Percentiles rank a stretch among this genome's conserved stretches.
Conservation (phyloP, 2,329 filamentous ascomycete species). For the Pestalotiopsis sp. region DNA sequence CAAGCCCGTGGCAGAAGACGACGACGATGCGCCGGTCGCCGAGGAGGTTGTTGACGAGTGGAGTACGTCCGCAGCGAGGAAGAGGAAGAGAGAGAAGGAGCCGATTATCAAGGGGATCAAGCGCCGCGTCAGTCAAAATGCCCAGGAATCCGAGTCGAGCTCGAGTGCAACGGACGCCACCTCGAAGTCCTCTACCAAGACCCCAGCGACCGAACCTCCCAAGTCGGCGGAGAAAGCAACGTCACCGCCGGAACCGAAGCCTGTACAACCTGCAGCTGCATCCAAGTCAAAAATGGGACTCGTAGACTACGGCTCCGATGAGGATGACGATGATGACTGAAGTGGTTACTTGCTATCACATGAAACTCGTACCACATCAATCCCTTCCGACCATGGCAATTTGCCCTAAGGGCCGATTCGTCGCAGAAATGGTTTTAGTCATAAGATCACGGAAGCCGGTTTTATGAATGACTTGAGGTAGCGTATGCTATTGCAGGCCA, state of each 20-base stretch:
- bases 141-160: conserved; percentile 26
- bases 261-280: conserved; percentile 3
- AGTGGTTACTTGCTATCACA: too few species aligned
- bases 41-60: conserved; percentile 25
- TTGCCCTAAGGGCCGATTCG: too few species aligned
- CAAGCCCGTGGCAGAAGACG: conserved; percentile 15
- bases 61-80: conserved; percentile 37
- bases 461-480: too few species aligned
- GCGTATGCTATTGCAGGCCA: too few species aligned
- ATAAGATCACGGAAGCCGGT: too few species aligned
- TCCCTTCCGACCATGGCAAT: too few species aligned
- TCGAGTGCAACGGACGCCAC: neutral
- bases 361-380: too few species aligned
- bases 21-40: conserved; percentile 20
- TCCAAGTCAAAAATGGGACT: conserved; percentile 40
- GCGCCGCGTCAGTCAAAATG: conserved; percentile 39
- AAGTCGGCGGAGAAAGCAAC: neutral
- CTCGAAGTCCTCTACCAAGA: neutral
- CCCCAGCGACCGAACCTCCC: neutral
- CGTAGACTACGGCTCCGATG: conserved; percentile 60
- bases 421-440: too few species aligned
- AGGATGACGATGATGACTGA: conserved; percentile 39
- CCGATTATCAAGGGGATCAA: conserved; percentile 33
- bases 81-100: conserved; percentile 40
- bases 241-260: neutral